These are phyloP conservation scores for Hanseniaspora pseudoguilliermondii DNA, from an alignment of 805 yeast genomes.

Conservation along the genomic window DNA sequence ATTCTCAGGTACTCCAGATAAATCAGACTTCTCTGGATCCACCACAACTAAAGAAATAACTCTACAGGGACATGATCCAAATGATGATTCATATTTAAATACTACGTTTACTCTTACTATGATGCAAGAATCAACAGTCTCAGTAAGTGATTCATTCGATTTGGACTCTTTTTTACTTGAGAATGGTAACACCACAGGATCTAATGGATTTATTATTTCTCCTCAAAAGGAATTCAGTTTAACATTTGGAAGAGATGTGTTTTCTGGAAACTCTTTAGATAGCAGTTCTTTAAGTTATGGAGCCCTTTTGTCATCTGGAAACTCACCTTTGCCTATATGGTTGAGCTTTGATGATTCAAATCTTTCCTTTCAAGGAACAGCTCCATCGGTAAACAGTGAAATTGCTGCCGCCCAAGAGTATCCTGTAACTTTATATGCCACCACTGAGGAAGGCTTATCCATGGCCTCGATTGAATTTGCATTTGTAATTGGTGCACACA, in stretches of 20 bases:
- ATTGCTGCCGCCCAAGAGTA: slow-evolving; percentile 78
- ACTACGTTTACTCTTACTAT: slow-evolving; percentile 41
- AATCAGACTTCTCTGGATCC: slow-evolving; percentile 17
- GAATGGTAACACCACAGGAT: slow-evolving; percentile 68
- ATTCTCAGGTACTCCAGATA: slow-evolving; percentile 55
- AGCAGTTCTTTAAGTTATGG: slow-evolving; percentile 35
- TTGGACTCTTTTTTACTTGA: slow-evolving; percentile 39
- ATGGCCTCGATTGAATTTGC: slow-evolving; percentile 59
- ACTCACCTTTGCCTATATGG: slow-evolving; percentile 90
- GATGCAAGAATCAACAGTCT: slow-evolving; percentile 36
- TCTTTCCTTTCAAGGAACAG: slow-evolving; percentile 68
- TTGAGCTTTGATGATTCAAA: slow-evolving; percentile 48
- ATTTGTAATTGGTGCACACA: slow-evolving; percentile 79
- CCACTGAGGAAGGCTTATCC: slow-evolving; percentile 63
- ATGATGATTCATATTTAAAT: slow-evolving; percentile 35
- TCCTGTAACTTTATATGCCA: slow-evolving; percentile 59
- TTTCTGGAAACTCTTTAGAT: slow-evolving; percentile 27
- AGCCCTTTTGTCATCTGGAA: slow-evolving; percentile 59
- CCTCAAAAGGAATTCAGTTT: slow-evolving; percentile 60
- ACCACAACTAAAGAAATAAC: slow-evolving; percentile 36
- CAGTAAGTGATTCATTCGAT: slow-evolving; percentile 30
- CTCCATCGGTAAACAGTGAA: slow-evolving; percentile 72
- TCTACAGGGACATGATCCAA: slow-evolving; percentile 50
- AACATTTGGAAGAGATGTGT: slow-evolving; percentile 41
- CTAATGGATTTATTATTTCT: slow-evolving; percentile 54